Evolutionary conservation across 2,329 filamentous ascomycete species (phyloP), one percentile per base, ranked within the genome.

Genomic region (Fusarium metavorans): DNA sequence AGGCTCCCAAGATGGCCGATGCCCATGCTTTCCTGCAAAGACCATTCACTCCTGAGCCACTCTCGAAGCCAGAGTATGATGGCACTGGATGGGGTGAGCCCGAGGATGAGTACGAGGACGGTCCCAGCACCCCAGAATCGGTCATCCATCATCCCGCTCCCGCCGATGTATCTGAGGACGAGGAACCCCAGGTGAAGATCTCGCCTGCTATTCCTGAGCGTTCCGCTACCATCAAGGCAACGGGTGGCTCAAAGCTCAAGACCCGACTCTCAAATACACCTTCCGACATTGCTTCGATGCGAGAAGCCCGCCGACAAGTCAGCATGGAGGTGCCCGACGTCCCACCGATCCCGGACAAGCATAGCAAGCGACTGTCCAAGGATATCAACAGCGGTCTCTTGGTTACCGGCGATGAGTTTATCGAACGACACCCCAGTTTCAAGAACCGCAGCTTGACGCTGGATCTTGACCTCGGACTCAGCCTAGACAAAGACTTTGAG

Each of bases 401-500:
- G 4, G 70, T 80, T 5, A 78, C 79, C n/a, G 77, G 80, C 16
- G 81, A 82, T 16, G 85, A 87, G 35, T 88, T 85, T 78, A 77
- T 89, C 11, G 88, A 91, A 63, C 89, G 93, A 57, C 89, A 93
- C 74, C 89, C 92, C 52, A 95, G 93, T 83, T 91, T 95, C 77
- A 93, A 95, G 83, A 93, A 94, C 78, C 90, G 95, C 59, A 95
- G 97, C 79, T 89, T 98, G 73, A 94, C 95, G 9, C 85, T 97
- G 75, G 91, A 94, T 79, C 92, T 95, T 73, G 95, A 96, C 80
- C 88, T 97, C 65, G 94, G 94, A 71, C 92, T 97, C 73, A 96
- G 95, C 74, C 89, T 98, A 54, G 95, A 97, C 79, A 91, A 94
- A 79, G 97, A 98, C 82, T 98, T 98, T 83, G 95, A 98, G 80